Conservation (phyloP, 768 basidiomycete genomes). For the Termitomyces titanicus region DNA sequence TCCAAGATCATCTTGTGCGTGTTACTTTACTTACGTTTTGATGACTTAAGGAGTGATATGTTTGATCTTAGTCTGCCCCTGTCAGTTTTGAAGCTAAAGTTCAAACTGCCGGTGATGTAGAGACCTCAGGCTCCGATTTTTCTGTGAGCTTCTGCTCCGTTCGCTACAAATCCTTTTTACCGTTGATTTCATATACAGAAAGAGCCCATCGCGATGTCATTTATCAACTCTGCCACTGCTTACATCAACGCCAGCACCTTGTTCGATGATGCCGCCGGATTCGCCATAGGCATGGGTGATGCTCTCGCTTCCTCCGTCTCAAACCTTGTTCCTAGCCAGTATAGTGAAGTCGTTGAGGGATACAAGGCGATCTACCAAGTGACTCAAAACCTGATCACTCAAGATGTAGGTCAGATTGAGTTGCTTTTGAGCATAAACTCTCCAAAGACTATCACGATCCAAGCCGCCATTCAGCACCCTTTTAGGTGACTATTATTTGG, state of each 20-base stretch:
- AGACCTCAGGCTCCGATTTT: slow-evolving; percentile 24
- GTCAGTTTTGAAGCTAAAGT: slow-evolving; percentile 13
- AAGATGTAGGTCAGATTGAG: slow-evolving; percentile 51
- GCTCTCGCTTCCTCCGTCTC: slow-evolving; percentile 5
- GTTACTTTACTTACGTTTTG: background rate
- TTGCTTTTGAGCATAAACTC: slow-evolving; percentile 43
- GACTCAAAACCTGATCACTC: slow-evolving; percentile 34
- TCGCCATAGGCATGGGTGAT: slow-evolving; percentile 1
- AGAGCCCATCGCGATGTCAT: slow-evolving; percentile 42
- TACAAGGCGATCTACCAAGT: slow-evolving; percentile 54
- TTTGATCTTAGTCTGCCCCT: slow-evolving; percentile 8
- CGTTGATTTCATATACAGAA: slow-evolving; percentile 13
- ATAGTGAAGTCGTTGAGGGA: slow-evolving; percentile 24
- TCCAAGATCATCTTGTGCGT: slow-evolving; percentile 45
- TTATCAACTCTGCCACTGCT: slow-evolving; percentile 61
- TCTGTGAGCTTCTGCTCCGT: slow-evolving; percentile 19
- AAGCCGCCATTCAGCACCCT: slow-evolving; percentile 65
- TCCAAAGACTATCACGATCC: slow-evolving; percentile 43
- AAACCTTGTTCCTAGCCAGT: slow-evolving; percentile 10
- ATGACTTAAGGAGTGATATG: background rate
- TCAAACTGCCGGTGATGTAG: slow-evolving; percentile 32
- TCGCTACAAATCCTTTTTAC: background rate
- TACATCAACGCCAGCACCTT: slow-evolving; percentile 52
- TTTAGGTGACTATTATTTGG: slow-evolving; percentile 33
- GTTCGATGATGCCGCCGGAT: slow-evolving; percentile 24